Evolutionary conservation across 306 rosid genomes (phyloP), one percentile per base, ranked within the genome.

Genomic region (Prunus padus): DNA sequence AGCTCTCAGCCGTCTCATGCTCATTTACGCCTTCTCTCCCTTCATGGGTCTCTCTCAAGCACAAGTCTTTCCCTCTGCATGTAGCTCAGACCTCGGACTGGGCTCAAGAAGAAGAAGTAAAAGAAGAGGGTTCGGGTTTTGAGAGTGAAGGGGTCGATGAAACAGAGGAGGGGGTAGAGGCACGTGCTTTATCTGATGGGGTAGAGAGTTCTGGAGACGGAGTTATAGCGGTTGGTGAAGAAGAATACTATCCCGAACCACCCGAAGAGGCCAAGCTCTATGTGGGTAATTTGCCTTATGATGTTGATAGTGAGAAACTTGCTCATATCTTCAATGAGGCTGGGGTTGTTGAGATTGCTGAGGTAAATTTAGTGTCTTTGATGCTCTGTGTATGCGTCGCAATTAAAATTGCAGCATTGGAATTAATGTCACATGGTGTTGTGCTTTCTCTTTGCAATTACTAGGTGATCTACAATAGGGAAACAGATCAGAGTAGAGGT

Each of bases 191-290:
- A 4, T 45, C 80, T 23, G 82, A 55, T 3, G 42, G 40, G 6
- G 54, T 72, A 23, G 76, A 60, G 44, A 57, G 33, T 31, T 20
- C 68, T 22, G 85, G 54, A 5, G 79, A 40, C 37, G 79, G 51
- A 60, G 57, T 11, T 25, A 28, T 4, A 20, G 72, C 56, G 50
- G 74, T 73, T 5, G 61, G 73, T 23, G 76, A 16, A 20, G 84
- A 56, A 60, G 84, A 74, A 19, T 70, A 33, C 13, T 83, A 74
- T 72, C 81, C 80, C 2, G 86, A 83, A 42, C 86, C 86, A 4
- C 83, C 83, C 5, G 86, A 83, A 61, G 86, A 83, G 68, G 86
- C 86, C 54, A 83, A 83, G 81, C 86, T 83, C 55, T 83, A 69
- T 60, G 86, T 83, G 74, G 86, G 86, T 15, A 83, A 83, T 60